These are phyloP conservation scores for Metschnikowia sp. DNA, from an alignment of 805 yeast species.

Conservation along the genomic window DNA sequence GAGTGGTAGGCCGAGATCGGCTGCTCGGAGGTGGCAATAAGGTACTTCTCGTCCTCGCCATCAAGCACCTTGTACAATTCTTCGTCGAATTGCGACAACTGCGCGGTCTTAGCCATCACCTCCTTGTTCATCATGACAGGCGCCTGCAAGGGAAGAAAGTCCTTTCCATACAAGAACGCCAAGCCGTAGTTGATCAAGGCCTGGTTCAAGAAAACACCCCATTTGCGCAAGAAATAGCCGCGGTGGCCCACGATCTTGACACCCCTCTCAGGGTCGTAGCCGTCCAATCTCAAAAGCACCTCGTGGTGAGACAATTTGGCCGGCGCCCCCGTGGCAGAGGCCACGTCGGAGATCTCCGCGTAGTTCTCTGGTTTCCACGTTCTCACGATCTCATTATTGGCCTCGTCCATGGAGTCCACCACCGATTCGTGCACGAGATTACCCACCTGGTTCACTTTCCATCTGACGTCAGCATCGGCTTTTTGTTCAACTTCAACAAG, in stretches of 20 bases:
- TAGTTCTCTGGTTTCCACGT: conserved; percentile 82
- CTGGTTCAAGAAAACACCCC: conserved; percentile 96
- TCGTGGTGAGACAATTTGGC: conserved; percentile 93
- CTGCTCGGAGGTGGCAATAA: conserved; percentile 98
- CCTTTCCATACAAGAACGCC: conserved; percentile 71
- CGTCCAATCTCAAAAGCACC: conserved; percentile 88
- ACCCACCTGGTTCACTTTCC: conserved; percentile 86
- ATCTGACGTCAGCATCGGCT: conserved; percentile 70
- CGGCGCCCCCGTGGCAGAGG: conserved; percentile 72
- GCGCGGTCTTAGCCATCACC: conserved; percentile 99
- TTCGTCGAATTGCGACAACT: conserved; percentile 95
- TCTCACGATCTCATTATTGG: conserved; percentile 80
- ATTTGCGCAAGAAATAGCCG: conserved; percentile 92
- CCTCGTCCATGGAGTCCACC: conserved; percentile 85
- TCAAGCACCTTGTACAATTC: conserved; percentile 95
- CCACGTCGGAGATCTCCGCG: conserved; percentile 55
- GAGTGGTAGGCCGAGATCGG: conserved; percentile 98
- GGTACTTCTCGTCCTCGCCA: conserved; percentile 95
- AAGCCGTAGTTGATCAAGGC: conserved; percentile 97
- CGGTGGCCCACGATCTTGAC: conserved; percentile 97
- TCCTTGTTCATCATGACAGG: conserved; percentile 99
- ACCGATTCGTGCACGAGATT: conserved; percentile 93
- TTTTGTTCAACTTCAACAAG: conserved; percentile 68
- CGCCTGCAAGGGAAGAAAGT: conserved; percentile 89
- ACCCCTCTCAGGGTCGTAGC: conserved; percentile 99